phyloP scores from a whole-genome alignment of 2,329 filamentous ascomycete genomes.

The Cercospora sesami region DNA sequence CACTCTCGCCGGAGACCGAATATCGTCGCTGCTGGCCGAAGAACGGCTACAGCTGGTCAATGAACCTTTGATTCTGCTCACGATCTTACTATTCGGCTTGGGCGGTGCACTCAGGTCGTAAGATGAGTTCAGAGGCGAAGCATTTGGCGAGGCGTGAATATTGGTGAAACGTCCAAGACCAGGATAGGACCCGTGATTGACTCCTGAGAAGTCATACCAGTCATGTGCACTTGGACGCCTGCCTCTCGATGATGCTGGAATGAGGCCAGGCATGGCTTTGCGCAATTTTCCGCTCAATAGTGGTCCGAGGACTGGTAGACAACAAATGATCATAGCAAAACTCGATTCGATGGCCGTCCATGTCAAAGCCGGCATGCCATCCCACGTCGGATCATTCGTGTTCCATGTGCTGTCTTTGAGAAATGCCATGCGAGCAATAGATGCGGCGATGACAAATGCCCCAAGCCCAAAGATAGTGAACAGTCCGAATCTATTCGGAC shows the following conservation, averaged over 20 bases:
- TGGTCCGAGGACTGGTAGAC: conserved; percentile 29
- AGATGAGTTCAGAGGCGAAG: conserved; percentile 2
- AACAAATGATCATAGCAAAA: conserved; percentile 33
- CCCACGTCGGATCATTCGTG: conserved; percentile 31
- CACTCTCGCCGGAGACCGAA: neutral
- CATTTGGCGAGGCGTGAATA: conserved; percentile 13
- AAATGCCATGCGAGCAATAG: conserved; percentile 32
- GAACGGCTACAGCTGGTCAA: conserved; percentile 1
- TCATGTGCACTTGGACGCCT: conserved; percentile 5
- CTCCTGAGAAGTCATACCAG: conserved; percentile 3
- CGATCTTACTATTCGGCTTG: neutral
- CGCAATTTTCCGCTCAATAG: conserved; percentile 14
- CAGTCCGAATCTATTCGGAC: conserved; percentile 27
- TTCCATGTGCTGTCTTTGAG: conserved; percentile 25
- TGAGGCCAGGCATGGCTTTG: conserved; percentile 1
- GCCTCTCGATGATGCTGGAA: neutral
- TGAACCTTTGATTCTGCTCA: neutral
- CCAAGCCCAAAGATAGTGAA: conserved; percentile 31
- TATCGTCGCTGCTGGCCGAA: neutral
- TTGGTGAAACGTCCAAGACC: conserved; percentile 14
- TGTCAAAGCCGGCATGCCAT: conserved; percentile 26
- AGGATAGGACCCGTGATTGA: conserved; percentile 7
- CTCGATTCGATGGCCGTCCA: conserved; percentile 35
- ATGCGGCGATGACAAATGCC: conserved; percentile 33
- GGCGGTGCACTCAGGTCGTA: neutral